Conservation (phyloP, 345 rosid species). For the Sapria himalayana region DNA sequence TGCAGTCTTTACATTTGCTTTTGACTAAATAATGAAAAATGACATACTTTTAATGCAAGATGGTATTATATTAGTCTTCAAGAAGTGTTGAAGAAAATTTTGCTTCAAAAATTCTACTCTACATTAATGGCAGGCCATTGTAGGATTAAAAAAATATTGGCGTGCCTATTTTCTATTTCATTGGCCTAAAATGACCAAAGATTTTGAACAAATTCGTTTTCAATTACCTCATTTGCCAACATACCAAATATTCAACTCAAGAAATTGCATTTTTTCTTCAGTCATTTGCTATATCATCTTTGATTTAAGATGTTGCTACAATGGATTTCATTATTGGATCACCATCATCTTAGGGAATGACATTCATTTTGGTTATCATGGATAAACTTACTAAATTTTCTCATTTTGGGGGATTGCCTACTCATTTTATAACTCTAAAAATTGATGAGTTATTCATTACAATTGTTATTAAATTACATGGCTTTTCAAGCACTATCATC, state of each 20-base stretch:
- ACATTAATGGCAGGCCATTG: background rate
- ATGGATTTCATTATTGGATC: background rate
- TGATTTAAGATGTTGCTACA: background rate
- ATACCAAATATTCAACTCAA: background rate
- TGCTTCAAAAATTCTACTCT: background rate
- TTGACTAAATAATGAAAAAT: too few species aligned
- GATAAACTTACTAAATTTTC: background rate
- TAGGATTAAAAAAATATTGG: background rate
- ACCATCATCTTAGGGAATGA: background rate
- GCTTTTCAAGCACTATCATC: background rate
- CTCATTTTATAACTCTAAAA: background rate
- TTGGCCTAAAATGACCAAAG: background rate
- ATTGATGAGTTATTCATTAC: background rate
- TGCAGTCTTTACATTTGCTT: background rate
- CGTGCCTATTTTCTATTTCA: background rate
- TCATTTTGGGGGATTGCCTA: background rate
- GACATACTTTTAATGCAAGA: background rate
- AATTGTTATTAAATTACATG: background rate
- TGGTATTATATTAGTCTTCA: background rate
- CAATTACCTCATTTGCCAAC: background rate
- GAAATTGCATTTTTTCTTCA: background rate
- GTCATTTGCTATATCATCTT: background rate
- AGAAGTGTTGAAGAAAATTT: background rate
- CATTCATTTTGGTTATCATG: background rate
- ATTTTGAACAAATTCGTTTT: too few species aligned